Conservation (phyloP, 108 stramenopile genomes). For the Conticribra weissflogii region DNA sequence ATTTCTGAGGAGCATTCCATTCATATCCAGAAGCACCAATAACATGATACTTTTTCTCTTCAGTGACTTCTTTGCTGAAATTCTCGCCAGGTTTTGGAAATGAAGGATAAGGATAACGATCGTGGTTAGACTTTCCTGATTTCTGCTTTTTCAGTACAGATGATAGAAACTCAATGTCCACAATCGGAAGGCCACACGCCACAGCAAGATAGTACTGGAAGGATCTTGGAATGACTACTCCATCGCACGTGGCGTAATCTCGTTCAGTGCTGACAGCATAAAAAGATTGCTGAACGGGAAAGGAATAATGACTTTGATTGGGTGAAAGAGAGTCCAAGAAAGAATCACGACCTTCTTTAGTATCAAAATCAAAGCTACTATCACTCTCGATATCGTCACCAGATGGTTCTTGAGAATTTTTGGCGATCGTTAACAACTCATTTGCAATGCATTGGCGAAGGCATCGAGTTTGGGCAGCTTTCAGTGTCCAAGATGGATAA, state of each 20-base stretch:
- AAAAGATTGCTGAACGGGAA: conserved; percentile 20
- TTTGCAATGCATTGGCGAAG: conserved; percentile 29
- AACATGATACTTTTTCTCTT: conserved; percentile 25
- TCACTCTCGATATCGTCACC: conserved; percentile 24
- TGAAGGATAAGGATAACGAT: conserved; percentile 24
- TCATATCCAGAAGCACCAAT: conserved; percentile 43
- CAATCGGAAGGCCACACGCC: conserved; percentile 47
- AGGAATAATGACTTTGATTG: conserved; percentile 1
- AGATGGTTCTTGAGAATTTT: conserved; percentile 7
- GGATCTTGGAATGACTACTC: conserved; percentile 44
- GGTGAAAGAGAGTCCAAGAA: conserved; percentile 24
- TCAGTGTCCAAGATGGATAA: conserved; percentile 30
- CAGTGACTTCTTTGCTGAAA: not conserved
- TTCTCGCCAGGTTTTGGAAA: not conserved
- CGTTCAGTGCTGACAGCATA: conserved; percentile 44
- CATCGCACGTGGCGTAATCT: conserved; percentile 45
- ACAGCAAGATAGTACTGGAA: conserved; percentile 52
- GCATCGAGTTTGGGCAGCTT: conserved; percentile 15
- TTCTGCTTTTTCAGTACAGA: conserved; percentile 9
- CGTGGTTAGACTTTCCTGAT: conserved; percentile 6
- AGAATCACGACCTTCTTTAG: conserved; percentile 24
- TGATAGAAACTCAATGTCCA: conserved; percentile 43
- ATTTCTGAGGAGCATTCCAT: conserved; percentile 49
- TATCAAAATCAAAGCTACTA: conserved; percentile 38
- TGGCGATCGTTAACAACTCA: conserved; percentile 31